Base-by-base conservation (phyloP, 805 yeast genomes). In the Lachancea kluyveri region DNA sequence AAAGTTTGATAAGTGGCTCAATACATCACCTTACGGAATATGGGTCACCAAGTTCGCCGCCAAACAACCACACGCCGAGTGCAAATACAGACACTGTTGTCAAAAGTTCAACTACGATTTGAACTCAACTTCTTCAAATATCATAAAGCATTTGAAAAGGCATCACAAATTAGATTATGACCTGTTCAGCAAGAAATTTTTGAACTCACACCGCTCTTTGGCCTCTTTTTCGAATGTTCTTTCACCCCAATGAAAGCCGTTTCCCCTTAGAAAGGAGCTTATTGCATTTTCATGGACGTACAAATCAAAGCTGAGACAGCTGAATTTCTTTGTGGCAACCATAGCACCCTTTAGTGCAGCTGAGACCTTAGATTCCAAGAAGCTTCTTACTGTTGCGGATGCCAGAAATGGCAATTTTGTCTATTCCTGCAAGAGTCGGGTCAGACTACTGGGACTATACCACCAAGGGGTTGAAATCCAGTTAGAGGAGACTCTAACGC, bases 41-140 rank as follows among this genome's bases (percentile, higher is more conserved):
- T 40, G 44, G 44, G 41, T 40, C 18, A 40, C 41, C 26, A 40
- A 37, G 26, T 28, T 30, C 23, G 35, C 39, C 11, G 33, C 31
- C 12, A 18, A 26, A 14, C 30, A 34, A 28, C 41, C 40, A 4
- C 35, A 31, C 18, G 44, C 44, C 5, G 24, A 31, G 21, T 37
- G 41, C 37, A 37, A 40, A 28, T 37, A 35, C 19, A 19, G 24
- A 17, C 26, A 40, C 20, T 40, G 44, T 28, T 31, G 25, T 23
- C 34, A 29, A 18, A 30, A 32, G 21, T 37, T 40, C 27, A 28
- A 27, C 9, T 33, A 25, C 24, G 36, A 37, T 26, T 37, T 37
- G 7, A 38, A 40, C 26, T 39, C 39, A 17, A 37, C 40, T 20
- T 25, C 39, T 9, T 37, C 41, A 20, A 34, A 34, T 24, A 40